Evolutionary conservation across 179 eudicot species (phyloP).

Genomic region (Amaranthus tricolor): DNA sequence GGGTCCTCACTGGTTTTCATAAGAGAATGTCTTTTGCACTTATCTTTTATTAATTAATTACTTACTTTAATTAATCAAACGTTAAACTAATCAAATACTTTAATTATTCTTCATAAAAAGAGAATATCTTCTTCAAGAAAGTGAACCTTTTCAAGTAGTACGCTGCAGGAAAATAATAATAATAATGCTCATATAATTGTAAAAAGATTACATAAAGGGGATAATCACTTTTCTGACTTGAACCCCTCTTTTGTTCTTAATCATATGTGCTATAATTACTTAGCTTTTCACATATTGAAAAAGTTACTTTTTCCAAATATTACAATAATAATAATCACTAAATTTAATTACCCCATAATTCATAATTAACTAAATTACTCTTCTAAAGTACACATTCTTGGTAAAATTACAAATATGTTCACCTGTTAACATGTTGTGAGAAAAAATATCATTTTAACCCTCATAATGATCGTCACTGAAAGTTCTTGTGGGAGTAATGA

Average conservation of each 20-base stretch:
- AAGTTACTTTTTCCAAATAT: slow-evolving; percentile 12
- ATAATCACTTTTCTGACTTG: slow-evolving; percentile 31
- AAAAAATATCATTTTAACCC: neutral
- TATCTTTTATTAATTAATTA: slow-evolving; percentile 13
- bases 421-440: slow-evolving; percentile 25
- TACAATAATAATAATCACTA: neutral
- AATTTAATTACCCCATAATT: slow-evolving; percentile 6
- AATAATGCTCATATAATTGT: slow-evolving; percentile 21
- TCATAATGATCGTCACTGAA: slow-evolving; percentile 19
- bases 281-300: slow-evolving; percentile 27
- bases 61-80: neutral
- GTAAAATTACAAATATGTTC: slow-evolving; percentile 24
- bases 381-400: slow-evolving; percentile 12
- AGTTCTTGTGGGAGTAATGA: neutral
- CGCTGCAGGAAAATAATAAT: neutral
- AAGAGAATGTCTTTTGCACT: slow-evolving; percentile 59
- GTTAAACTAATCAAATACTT: slow-evolving; percentile 3
- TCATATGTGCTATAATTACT: slow-evolving; percentile 61
- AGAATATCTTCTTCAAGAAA: slow-evolving; percentile 30
- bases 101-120: neutral
- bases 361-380: neutral
- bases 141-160: slow-evolving; percentile 45
- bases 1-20: slow-evolving; percentile 37
- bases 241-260: slow-evolving; percentile 36
- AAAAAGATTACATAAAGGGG: slow-evolving; percentile 28